Conservation (phyloP, 2,329 filamentous ascomycete genomes). For the Colletotrichum godetiae region DNA sequence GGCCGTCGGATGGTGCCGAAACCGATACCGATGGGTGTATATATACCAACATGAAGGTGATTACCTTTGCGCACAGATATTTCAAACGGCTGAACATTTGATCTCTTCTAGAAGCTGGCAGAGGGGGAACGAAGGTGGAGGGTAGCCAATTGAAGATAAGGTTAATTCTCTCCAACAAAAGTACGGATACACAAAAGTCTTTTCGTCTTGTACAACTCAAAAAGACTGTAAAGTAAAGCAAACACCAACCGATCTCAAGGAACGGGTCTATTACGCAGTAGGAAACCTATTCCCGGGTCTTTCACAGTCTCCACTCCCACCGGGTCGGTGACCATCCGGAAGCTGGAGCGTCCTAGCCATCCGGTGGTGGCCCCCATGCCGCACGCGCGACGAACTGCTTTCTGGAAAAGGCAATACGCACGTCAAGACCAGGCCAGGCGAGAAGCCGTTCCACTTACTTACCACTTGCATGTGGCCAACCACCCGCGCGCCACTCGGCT, state of each 20-base stretch:
- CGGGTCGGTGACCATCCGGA: constrained; percentile 23
- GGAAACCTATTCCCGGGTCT: constrained; percentile 14
- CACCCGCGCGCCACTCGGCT: neutral
- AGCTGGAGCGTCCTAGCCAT: constrained; percentile 5
- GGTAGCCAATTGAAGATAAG: neutral
- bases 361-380: neutral
- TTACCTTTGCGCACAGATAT: neutral
- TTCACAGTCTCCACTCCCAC: neutral
- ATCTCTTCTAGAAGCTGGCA: constrained; percentile 1
- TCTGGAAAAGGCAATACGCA: constrained; percentile 26
- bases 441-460: neutral
- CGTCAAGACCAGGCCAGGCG: neutral
- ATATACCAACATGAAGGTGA: rapidly evolving
- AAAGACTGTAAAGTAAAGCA: neutral
- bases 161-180: neutral
- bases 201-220: neutral
- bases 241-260: neutral
- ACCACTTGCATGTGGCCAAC: constrained; percentile 8
- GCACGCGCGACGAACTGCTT: constrained; percentile 25
- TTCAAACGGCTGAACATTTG: too few species aligned
- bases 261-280: constrained; percentile 23
- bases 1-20: neutral
- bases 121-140: neutral
- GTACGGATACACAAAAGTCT: neutral
- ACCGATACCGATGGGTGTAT: neutral